Evolutionary conservation across 2,329 filamentous ascomycete species (phyloP).

Genomic region (Hymenoscyphus repandus): DNA sequence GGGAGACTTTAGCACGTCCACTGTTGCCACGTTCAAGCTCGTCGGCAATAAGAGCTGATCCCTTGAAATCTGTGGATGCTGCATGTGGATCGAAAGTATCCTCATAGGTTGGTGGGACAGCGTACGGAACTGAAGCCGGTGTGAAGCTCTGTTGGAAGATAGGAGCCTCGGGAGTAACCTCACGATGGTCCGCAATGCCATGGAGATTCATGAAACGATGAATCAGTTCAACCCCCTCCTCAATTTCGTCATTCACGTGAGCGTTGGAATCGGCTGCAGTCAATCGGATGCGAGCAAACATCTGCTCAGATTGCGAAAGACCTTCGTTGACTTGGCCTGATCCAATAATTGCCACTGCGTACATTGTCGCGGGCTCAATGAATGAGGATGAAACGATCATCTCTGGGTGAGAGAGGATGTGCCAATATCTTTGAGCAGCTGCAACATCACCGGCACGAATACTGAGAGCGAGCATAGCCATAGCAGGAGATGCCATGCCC

Average conservation of each 20-base stretch:
- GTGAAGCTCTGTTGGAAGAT: constrained; percentile 41
- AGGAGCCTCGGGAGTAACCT: constrained; percentile 41
- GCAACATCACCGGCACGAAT: constrained; percentile 76
- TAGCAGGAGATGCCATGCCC: constrained; percentile 54
- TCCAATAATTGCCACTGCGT: constrained; percentile 78
- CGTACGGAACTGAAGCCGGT: constrained; percentile 47
- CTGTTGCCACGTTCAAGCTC: constrained; percentile 77
- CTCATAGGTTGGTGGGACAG: constrained; percentile 59
- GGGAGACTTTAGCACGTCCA: constrained; percentile 55
- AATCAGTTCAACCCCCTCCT: constrained; percentile 74
- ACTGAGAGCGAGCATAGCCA: constrained; percentile 81
- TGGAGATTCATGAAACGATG: constrained; percentile 53
- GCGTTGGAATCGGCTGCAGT: constrained; percentile 44
- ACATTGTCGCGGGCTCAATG: constrained; percentile 88
- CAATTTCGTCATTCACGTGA: constrained; percentile 71
- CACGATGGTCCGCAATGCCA: constrained; percentile 50
- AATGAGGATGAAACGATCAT: constrained; percentile 57
- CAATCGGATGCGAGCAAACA: constrained; percentile 79
- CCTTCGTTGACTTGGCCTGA: constrained; percentile 81
- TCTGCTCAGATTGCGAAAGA: constrained; percentile 70
- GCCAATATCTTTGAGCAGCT: constrained; percentile 76
- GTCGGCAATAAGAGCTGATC: constrained; percentile 84
- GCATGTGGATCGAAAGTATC: constrained; percentile 90
- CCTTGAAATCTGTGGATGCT: constrained; percentile 86
- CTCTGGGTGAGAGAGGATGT: constrained; percentile 59